A percentile compares a stretch with the other conserved stretches of the same genome.
Conservation (phyloP, 2,329 filamentous ascomycete genomes). For the Venturia pyrina region DNA sequence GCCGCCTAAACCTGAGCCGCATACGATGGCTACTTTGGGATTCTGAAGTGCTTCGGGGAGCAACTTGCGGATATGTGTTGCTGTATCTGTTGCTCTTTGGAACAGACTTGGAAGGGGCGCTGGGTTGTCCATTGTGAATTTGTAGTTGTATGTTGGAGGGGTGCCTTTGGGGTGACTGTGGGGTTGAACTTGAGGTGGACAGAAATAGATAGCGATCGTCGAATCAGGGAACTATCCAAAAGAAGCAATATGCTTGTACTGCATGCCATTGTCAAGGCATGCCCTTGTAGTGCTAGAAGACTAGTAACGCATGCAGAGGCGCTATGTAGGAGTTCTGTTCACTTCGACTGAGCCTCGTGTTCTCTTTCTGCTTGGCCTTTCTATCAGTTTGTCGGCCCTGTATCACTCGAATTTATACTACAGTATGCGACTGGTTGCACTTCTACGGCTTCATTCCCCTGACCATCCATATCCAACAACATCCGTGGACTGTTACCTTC, state of each 20-base stretch:
- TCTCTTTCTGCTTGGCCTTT: not conserved
- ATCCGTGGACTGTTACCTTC: not conserved
- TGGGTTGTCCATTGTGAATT: not conserved
- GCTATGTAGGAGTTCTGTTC: not conserved
- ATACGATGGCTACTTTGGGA: conserved; percentile 53
- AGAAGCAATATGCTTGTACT: not conserved
- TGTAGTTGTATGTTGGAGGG: not conserved
- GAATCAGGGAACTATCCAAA: not conserved
- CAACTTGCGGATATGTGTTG: conserved; percentile 36
- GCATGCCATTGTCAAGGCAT: not conserved
- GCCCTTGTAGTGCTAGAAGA: not conserved
- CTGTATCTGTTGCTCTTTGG: conserved; percentile 39
- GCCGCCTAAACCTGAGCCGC: conserved; percentile 53
- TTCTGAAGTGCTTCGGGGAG: conserved; percentile 41
- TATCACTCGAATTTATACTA: not conserved
- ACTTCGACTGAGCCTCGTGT: not conserved
- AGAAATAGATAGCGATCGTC: not conserved
- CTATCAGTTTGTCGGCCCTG: not conserved
- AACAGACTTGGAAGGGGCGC: conserved; percentile 24
- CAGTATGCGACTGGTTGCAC: not conserved
- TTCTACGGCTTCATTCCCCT: not conserved
- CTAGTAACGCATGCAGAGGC: not conserved
- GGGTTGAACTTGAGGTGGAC: not conserved
- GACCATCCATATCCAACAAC: not conserved
- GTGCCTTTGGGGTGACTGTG: not conserved